Evolutionary conservation across 352 stramenopile species (phyloP), one percentile per base, ranked within the genome.

Genomic region (Phytophthora melonis): DNA sequence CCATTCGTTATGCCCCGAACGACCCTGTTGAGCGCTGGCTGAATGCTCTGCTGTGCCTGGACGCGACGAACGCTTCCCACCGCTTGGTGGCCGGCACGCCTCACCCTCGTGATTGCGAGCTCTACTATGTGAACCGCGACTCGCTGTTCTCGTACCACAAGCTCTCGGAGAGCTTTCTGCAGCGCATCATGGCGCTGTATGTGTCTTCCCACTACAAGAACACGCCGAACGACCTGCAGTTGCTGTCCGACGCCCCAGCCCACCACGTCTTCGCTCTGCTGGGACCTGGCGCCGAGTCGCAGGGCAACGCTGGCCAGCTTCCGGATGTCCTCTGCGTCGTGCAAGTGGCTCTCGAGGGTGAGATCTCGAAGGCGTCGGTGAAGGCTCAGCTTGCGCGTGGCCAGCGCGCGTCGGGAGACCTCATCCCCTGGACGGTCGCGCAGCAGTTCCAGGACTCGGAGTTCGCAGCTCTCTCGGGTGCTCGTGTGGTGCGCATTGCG

Each of bases 161-260:
- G 75, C 83, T 99, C 16, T 99, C 95, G 18, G 98, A 99, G 87
- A 96, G 89, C 63, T 97, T 99, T 30, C 62, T 98, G 63, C 92
- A 98, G 74, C 89, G 93, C 34, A 89, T 98, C 61, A 98, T 98
- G 94, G 81, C 91, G 34, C 86, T 99, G 8, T 99, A 99, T 76
- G 98, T 99, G 52, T 97, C 96, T 52, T 98, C 97, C 30, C 98
- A 99, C 86, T 99, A 99, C 93, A 99, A 99, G 79, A 99, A 99
- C 83, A 95, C 97, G 72, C 98, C 98, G 13, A 99, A 99, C 79
- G 98, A 99, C 84, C 83, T 99, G 52, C 98, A 99, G 87, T 87
- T 99, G 77, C 87, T 99, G 5, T 98, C 93, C 30, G 98, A 99
- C 81, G 98, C 98, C 14, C 98, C 98, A 1, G 97, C 98, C 11